Base-by-base conservation (phyloP, 768 basidiomycete genomes). In the Flagelloscypha sp. region DNA sequence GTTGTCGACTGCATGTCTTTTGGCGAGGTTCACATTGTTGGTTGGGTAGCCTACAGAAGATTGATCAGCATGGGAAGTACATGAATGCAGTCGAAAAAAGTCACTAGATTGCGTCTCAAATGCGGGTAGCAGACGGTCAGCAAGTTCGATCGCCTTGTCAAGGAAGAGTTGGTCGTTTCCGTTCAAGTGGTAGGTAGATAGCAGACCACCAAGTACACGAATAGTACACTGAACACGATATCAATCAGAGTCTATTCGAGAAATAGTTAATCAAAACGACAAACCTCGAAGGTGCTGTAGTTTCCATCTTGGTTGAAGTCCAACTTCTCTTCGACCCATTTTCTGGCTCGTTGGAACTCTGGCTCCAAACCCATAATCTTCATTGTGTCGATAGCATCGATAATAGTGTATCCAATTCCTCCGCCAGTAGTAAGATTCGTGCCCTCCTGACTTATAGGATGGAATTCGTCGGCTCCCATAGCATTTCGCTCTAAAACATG, bases 251-350 rank as follows among this genome's bases (percentile, higher is more conserved):
- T 36, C 10, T 30, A 12, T 24, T 13, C 8, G 13, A 30, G 24
- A 17, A 3, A 33, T 34, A 18, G 16, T 9, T 7, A 3, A 13
- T 11, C 11, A 11, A 30, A 24, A 13, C 7, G 12, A 50, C 72
- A 24, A 38, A 82, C 82, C 66, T 86, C 84, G 47, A 87, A 87
- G 3, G 79, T 81, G 50, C 72, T 86, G 50, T 74, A 77, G 24
- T 66, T 53, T 15, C 63, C 79, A 42, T 81, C 74, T 17, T 67
- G 62, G 23, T 82, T 79, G 46, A 84, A 83, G 3, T 58, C 54
- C 19, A 86, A 53, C 15, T 61, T 48, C 12, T 61, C 57, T 18
- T 58, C 58, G 18, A 84, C 61, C 84, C 84, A 87, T 22, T 68
- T 47, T 9, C 74, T 56, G 11, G 82, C 77, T 10, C 78, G 62